These are phyloP conservation scores for Guadua angustifolia DNA, from an alignment of 176 grass and related monocot genomes.

Conservation along the genomic window DNA sequence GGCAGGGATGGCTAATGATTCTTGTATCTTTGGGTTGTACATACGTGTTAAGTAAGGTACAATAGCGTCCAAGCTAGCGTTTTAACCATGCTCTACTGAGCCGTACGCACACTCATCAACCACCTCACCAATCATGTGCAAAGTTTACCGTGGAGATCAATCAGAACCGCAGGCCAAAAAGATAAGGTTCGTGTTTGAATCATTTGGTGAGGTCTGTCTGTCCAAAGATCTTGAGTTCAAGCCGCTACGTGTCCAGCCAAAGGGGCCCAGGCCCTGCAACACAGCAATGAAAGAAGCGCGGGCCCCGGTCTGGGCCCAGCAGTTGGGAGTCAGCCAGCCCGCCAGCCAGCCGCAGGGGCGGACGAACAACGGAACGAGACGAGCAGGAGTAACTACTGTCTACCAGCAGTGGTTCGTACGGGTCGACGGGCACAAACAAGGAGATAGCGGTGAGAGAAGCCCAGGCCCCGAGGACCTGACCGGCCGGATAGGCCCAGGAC, in stretches of 20 bases:
- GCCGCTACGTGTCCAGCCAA: background rate
- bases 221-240: conserved; percentile 14
- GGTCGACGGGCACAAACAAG: background rate
- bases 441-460: background rate
- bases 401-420: no score
- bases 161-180: background rate
- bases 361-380: background rate
- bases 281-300: background rate
- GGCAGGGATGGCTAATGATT: conserved; percentile 5
- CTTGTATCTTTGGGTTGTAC: background rate
- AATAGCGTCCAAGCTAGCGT: conserved; percentile 41
- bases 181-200: conserved; percentile 3
- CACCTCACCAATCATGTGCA: background rate
- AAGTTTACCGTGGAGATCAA: background rate
- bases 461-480: background rate
- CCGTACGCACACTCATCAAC: conserved; percentile 35
- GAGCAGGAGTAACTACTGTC: background rate
- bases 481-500: background rate
- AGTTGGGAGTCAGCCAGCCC: background rate
- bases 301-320: background rate
- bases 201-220: background rate
- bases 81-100: background rate
- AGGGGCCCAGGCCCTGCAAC: background rate
- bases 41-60: conserved; percentile 24
- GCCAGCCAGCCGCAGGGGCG: background rate